Base-by-base conservation (phyloP, 306 rosid genomes). In the Pachyrhizus erosus region DNA sequence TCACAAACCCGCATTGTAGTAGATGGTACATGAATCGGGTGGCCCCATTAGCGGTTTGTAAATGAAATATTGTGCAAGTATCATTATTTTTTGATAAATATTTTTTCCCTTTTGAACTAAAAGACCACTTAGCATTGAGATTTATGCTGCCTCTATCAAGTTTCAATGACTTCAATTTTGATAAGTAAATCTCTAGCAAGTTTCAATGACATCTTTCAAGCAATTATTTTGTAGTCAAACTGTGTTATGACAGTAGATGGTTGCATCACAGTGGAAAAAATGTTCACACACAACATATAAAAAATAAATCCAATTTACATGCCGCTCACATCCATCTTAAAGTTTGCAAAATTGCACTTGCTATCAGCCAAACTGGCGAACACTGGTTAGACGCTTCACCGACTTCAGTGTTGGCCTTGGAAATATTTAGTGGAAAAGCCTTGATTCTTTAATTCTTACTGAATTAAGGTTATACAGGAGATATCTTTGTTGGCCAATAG, bases 371-470 rank as follows among this genome's bases (percentile, higher is more conserved):
- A 75, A 67, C 34, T 42, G 48, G 81, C 39, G 2, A 69, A 18
- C 77, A 74, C 42, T 45, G 48, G 27, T 26, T 43, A 46, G 61
- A 76, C 23, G 39, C 71, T 76, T 80, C 48, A 75, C 62, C 21
- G 67, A 60, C 73, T 37, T 61, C 17, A 37, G 24, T 49, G 18
- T 70, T 73, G 34, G 68, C 66, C 39, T 70, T 20, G 60, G 67
- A 29, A 64, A 71, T 76, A 29, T 72, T 70, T 54, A 45, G 46
- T 8, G 18, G 34, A 57, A 12, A 10, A 77, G 66, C 58, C 54
- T 66, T 23, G 65, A 57, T 54, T 73, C 65, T 26, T 82, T 40
- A 46, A 43, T 64, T 58, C 31, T 70, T 14, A 66, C 39, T 33
- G 33, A 66, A 14, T 31, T 73, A 74, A 43, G 42, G 11, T 48